Conservation (phyloP, 2,329 filamentous ascomycete genomes). For the Ophiocordyceps camponoti-saundersi region DNA sequence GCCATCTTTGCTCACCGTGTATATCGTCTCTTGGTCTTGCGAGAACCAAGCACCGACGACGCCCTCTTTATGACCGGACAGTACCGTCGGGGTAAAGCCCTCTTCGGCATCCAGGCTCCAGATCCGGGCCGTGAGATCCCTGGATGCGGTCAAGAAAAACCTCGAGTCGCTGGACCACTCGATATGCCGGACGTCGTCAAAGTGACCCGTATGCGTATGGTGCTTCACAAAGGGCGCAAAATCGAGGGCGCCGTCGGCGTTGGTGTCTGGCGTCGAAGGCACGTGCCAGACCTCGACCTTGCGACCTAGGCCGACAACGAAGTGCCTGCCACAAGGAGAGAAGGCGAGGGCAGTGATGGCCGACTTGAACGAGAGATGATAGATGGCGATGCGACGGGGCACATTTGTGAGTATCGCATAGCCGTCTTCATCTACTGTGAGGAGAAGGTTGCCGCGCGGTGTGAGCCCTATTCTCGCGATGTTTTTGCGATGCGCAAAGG, state of each 20-base stretch:
- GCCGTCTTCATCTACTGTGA: constrained; percentile 88
- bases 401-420: constrained; percentile 88
- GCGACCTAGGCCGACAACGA: constrained; percentile 74
- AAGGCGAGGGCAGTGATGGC: constrained; percentile 72
- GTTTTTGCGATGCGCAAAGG: constrained; percentile 86
- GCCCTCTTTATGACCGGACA: constrained; percentile 79
- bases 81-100: constrained; percentile 73
- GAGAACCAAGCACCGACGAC: constrained; percentile 97
- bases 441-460: constrained; percentile 76
- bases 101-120: constrained; percentile 85
- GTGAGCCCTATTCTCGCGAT: constrained; percentile 78
- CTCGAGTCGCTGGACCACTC: constrained; percentile 94
- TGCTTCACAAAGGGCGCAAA: constrained; percentile 91
- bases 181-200: constrained; percentile 69
- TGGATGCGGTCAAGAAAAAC: constrained; percentile 85
- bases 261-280: constrained; percentile 71
- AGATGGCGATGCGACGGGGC: constrained; percentile 66
- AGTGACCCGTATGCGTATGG: constrained; percentile 73
- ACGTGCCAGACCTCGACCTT: constrained; percentile 94
- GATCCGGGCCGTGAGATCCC: constrained; percentile 82
- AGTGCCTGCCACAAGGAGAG: constrained; percentile 78
- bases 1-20: constrained; percentile 94
- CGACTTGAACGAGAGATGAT: constrained; percentile 91
- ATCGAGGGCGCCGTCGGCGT: constrained; percentile 65
- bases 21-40: constrained; percentile 84